Percentiles rank a stretch among this genome's conserved stretches.
Conservation (phyloP, 257 asterid species). For the Mitragyna speciosa region DNA sequence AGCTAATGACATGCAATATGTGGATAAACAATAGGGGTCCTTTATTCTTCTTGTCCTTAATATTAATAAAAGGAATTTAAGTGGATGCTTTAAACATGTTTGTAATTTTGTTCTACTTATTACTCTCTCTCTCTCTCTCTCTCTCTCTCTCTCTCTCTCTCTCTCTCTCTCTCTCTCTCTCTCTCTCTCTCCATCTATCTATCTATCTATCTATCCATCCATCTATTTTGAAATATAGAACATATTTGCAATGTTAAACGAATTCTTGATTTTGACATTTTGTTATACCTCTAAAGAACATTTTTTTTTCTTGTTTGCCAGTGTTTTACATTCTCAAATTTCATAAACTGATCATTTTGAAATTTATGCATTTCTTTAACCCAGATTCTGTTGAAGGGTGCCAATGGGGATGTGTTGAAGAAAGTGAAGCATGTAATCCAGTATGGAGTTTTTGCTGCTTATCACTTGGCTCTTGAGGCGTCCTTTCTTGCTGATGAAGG, state of each 20-base stretch:
- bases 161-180: neutral
- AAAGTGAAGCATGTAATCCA: slow-evolving; percentile 65
- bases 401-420: slow-evolving; percentile 76
- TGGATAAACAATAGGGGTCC: neutral
- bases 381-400: slow-evolving; percentile 80
- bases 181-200: no score
- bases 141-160: no score
- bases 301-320: neutral
- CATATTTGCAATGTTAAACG: neutral
- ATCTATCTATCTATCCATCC: no score
- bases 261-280: neutral
- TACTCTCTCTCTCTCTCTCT: neutral
- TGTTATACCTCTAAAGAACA: neutral
- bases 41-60: neutral
- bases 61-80: neutral
- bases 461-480: slow-evolving; percentile 76
- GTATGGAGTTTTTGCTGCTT: slow-evolving; percentile 76
- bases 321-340: neutral
- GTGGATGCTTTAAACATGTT: neutral
- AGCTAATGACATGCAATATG: neutral
- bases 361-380: slow-evolving; percentile 21
- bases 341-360: neutral
- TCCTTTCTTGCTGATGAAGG: slow-evolving; percentile 87
- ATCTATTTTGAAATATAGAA: neutral
- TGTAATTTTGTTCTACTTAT: no score